Percentiles rank a stretch among this genome's conserved stretches.
Evolutionary conservation across 352 stramenopile species (phyloP).

Genomic region (Hyaloperonospora brassicae): DNA sequence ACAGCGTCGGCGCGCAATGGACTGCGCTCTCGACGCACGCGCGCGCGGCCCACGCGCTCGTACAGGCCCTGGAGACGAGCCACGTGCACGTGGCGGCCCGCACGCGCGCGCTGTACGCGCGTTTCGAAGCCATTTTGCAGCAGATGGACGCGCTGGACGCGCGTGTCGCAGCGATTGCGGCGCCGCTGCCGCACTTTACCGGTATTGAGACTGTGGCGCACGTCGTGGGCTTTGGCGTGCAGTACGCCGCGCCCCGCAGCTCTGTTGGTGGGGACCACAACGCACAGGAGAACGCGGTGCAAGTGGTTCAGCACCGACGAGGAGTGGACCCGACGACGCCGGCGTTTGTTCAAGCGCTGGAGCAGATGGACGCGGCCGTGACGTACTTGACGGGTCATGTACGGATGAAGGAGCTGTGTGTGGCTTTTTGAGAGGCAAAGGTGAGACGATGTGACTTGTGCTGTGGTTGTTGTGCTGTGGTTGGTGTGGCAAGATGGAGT

Average conservation of each 20-base stretch:
- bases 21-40: conserved; percentile 40
- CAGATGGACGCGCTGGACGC: conserved; percentile 55
- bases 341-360: conserved; percentile 49
- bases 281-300: conserved; percentile 34
- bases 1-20: conserved; percentile 34
- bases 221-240: conserved; percentile 59
- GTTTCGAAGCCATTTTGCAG: conserved; percentile 59
- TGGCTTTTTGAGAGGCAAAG: background rate
- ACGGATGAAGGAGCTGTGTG: conserved; percentile 7
- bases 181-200: conserved; percentile 66
- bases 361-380: conserved; percentile 61
- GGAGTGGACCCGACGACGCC: conserved; percentile 62
- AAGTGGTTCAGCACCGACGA: conserved; percentile 72
- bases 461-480: conserved; percentile 1
- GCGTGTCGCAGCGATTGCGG: conserved; percentile 52
- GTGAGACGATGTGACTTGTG: background rate
- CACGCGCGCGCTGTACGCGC: conserved; percentile 69
- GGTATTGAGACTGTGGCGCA: conserved; percentile 49
- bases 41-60: conserved; percentile 49
- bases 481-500: conserved; percentile 37
- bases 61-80: conserved; percentile 77
- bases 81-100: conserved; percentile 67
- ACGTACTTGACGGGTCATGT: conserved; percentile 65
- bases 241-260: conserved; percentile 41
- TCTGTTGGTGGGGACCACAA: background rate